Percentiles rank a stretch among this genome's conserved stretches.
phyloP scores from a whole-genome alignment of 2,329 filamentous ascomycete species.

The Aspergillus sojae region DNA sequence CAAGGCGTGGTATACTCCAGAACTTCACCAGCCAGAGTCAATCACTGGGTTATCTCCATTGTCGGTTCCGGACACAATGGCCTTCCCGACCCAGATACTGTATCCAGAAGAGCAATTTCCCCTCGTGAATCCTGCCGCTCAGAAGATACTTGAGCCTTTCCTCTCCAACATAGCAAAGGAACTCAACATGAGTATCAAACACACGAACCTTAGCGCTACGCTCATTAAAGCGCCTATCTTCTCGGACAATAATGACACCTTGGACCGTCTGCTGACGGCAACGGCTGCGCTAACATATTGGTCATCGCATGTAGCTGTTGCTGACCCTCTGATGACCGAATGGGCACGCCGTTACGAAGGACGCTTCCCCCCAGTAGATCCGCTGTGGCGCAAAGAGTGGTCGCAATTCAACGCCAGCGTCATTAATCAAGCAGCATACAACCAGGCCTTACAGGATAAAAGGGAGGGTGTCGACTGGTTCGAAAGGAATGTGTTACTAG shows the following conservation, averaged over 20 bases:
- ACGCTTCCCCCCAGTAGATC: slow-evolving; percentile 15
- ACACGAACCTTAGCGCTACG: slow-evolving; percentile 23
- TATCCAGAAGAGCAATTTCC: slow-evolving; percentile 24
- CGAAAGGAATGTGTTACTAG: slow-evolving; percentile 26
- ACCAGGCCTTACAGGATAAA: slow-evolving; percentile 2
- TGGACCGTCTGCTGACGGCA: slow-evolving; percentile 7
- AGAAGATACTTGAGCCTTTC: slow-evolving; percentile 13
- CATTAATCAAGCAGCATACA: slow-evolving; percentile 8
- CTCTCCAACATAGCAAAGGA: slow-evolving; percentile 16
- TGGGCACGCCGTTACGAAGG: slow-evolving; percentile 9
- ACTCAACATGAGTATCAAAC: slow-evolving; percentile 29
- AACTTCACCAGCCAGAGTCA: slow-evolving; percentile 7
- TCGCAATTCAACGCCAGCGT: slow-evolving; percentile 2
- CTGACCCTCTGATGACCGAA: slow-evolving; percentile 7
- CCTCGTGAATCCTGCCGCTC: slow-evolving; percentile 22
- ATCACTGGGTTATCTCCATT: slow-evolving; percentile 10
- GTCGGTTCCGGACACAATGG: not conserved
- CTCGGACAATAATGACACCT: slow-evolving; percentile 1
- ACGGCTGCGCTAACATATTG: slow-evolving; percentile 3
- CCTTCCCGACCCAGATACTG: slow-evolving; percentile 20
- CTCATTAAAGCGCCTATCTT: slow-evolving; percentile 12
- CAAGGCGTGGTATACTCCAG: slow-evolving; percentile 17
- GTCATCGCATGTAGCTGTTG: slow-evolving; percentile 12
- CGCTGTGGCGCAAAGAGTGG: slow-evolving; percentile 10
- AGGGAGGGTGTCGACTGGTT: slow-evolving; percentile 25